A percentile compares a stretch with the other conserved stretches of the same genome.
Conservation (phyloP, 1,284 basidiomycete genomes). For the Irpex rosettiformis region DNA sequence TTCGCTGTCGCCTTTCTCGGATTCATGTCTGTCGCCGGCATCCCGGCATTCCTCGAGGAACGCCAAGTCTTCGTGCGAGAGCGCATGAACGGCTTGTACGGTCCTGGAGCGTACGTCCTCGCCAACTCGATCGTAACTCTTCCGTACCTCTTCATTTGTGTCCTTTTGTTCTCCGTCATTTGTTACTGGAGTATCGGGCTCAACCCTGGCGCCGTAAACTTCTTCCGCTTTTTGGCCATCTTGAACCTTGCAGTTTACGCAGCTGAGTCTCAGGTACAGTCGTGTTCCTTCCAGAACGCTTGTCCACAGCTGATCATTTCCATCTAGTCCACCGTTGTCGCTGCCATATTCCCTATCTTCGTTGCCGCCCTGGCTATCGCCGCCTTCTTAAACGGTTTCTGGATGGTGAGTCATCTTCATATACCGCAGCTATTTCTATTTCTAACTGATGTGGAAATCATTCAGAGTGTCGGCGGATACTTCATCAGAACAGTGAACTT, state of each 20-base stretch:
- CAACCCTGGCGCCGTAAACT: slow-evolving; percentile 42
- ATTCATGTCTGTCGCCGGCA: slow-evolving; percentile 52
- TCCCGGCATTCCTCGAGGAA: slow-evolving; percentile 48
- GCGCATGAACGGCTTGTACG: slow-evolving; percentile 56
- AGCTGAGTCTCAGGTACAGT: slow-evolving; percentile 50
- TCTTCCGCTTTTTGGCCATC: slow-evolving; percentile 54
- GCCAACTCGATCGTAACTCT: slow-evolving; percentile 57
- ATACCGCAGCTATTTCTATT: background rate
- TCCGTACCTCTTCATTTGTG: slow-evolving; percentile 53
- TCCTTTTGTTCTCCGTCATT: slow-evolving; percentile 27
- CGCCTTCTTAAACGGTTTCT: slow-evolving; percentile 59
- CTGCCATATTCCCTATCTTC: slow-evolving; percentile 54
- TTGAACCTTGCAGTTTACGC: slow-evolving; percentile 54
- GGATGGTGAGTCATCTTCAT: slow-evolving; percentile 43
- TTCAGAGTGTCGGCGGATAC: slow-evolving; percentile 35
- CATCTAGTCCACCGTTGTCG: slow-evolving; percentile 39
- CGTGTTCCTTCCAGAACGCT: background rate
- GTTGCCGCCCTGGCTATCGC: slow-evolving; percentile 57
- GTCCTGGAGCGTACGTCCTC: slow-evolving; percentile 45
- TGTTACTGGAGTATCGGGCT: slow-evolving; percentile 41
- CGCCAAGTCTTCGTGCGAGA: slow-evolving; percentile 51
- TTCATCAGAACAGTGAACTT: slow-evolving; percentile 50
- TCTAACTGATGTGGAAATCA: background rate
- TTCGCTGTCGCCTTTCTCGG: slow-evolving; percentile 59
- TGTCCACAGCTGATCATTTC: background rate